Conservation (phyloP, 805 yeast species). For the Cyberlindnera lachancei region DNA sequence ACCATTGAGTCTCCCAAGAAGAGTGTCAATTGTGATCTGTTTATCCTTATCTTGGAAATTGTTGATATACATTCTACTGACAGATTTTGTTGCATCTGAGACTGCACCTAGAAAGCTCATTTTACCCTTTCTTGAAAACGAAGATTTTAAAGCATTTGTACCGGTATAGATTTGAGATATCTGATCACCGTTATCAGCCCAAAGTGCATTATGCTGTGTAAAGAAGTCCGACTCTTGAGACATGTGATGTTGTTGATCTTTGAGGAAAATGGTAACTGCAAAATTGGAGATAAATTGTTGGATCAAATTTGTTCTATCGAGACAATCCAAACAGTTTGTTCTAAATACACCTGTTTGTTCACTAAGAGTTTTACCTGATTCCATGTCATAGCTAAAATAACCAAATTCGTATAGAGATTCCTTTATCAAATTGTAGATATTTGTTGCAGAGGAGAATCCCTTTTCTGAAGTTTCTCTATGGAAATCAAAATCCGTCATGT, state of each 20-base stretch:
- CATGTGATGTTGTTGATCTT: slow-evolving; percentile 30
- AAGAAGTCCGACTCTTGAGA: slow-evolving; percentile 46
- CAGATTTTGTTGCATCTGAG: slow-evolving; percentile 96
- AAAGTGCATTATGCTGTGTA: slow-evolving; percentile 72
- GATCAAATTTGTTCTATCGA: slow-evolving; percentile 88
- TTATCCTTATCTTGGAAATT: slow-evolving; percentile 89
- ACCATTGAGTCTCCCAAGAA: slow-evolving; percentile 73
- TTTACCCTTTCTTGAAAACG: slow-evolving; percentile 90
- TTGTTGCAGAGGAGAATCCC: slow-evolving; percentile 77
- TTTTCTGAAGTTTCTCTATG: slow-evolving; percentile 90
- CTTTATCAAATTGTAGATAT: slow-evolving; percentile 54
- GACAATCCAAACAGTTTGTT: slow-evolving; percentile 89
- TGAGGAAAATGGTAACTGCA: slow-evolving; percentile 51
- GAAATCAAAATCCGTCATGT: slow-evolving; percentile 83
- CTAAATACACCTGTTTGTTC: slow-evolving; percentile 90
- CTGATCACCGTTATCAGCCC: slow-evolving; percentile 99
- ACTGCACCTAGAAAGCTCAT: slow-evolving; percentile 95
- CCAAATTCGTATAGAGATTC: slow-evolving; percentile 73
- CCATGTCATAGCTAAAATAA: slow-evolving; percentile 67
- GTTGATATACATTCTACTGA: slow-evolving; percentile 89
- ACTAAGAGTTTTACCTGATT: slow-evolving; percentile 44
- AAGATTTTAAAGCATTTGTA: slow-evolving; percentile 92
- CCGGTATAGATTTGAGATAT: slow-evolving; percentile 95
- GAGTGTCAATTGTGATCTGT: slow-evolving; percentile 81
- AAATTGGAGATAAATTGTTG: slow-evolving; percentile 76